Base-by-base conservation (phyloP, 2,329 filamentous ascomycete species). In the Arachnopeziza araneosa region DNA sequence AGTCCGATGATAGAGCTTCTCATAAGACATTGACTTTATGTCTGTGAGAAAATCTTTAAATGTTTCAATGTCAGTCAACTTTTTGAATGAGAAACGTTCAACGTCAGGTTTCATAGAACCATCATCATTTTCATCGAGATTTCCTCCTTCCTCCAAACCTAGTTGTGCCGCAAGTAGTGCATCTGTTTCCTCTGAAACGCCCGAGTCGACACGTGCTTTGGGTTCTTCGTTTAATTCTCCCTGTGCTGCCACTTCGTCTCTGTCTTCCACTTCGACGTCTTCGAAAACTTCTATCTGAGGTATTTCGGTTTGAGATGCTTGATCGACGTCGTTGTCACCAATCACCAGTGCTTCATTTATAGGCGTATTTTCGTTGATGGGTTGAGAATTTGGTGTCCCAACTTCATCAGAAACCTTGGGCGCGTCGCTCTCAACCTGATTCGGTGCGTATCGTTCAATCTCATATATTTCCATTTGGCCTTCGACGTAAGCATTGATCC, bases 1-100 rank as follows among this genome's bases (percentile, higher is more conserved):
- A 21, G 68, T 64, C 24, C 63, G 64, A 22, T 63, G 60, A 56
- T 71, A 72, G 8, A 71, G 59, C 32, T 64, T 60, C 5, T 69
- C 64, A 50, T 68, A 68, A 10, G 62, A 23, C 64, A 70, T 60
- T 2, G 67, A 62, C 30, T 67, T 65, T 19, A 64, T 56, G 50
- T 66, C 61, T 1, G 61, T 60, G 6, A 72, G 62, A 53, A 66
- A 71, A 17, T 66, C 58, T 36, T 68, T 66, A 52, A 72, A 70
- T 14, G 50, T 52, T 21, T 63, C 61, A 24, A 67, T 52, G 1
- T 65, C 48, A 0, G 62, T 67, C 19, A 72, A 59, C 59, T 67
- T 70, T 9, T 64, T 64, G 50, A 68, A 72, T 52, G 44, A 56
- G 53, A 59, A 57, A 54, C 56, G 61, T 48, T 59, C 24, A 50